A percentile compares a stretch with the other conserved stretches of the same genome.
These are phyloP conservation scores for Talaromyces sp. DNA, from an alignment of 2,329 filamentous ascomycete genomes.

Conservation along the genomic window DNA sequence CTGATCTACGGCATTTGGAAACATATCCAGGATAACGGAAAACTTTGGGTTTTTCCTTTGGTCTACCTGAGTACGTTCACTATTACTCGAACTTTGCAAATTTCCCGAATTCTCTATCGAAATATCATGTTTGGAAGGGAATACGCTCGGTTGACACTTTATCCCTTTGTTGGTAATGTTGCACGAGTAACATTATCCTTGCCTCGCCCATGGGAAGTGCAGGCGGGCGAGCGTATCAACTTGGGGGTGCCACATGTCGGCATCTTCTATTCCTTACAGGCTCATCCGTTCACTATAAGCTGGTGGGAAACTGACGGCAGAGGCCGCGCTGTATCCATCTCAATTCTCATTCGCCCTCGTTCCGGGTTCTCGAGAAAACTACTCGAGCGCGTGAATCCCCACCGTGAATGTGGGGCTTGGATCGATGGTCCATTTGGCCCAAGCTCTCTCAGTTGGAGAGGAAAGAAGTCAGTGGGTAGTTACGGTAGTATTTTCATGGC, in stretches of 20 bases:
- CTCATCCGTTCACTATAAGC: conserved; percentile 9
- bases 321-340: conserved; percentile 11
- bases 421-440: conserved; percentile 16
- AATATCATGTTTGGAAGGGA: conserved; percentile 11
- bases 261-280: conserved; percentile 10
- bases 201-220: conserved; percentile 8
- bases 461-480: conserved; percentile 4
- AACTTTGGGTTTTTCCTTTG: conserved; percentile 6
- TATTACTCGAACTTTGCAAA: neutral
- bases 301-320: conserved; percentile 14
- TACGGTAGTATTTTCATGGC: conserved; percentile 40
- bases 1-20: conserved; percentile 18
- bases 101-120: conserved; percentile 4
- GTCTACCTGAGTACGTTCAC: neutral
- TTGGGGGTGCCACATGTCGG: conserved; percentile 9
- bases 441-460: neutral
- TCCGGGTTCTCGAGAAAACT: conserved; percentile 13
- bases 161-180: conserved; percentile 4
- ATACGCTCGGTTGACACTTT: neutral
- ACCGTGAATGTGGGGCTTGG: conserved; percentile 10
- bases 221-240: conserved; percentile 7
- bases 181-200: conserved; percentile 9
- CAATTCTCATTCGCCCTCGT: conserved; percentile 10
- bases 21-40: conserved; percentile 4
- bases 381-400: conserved; percentile 4